Evolutionary conservation across 495 filamentous ascomycete genomes (phyloP).

Genomic region (Durotheca rogersii): DNA sequence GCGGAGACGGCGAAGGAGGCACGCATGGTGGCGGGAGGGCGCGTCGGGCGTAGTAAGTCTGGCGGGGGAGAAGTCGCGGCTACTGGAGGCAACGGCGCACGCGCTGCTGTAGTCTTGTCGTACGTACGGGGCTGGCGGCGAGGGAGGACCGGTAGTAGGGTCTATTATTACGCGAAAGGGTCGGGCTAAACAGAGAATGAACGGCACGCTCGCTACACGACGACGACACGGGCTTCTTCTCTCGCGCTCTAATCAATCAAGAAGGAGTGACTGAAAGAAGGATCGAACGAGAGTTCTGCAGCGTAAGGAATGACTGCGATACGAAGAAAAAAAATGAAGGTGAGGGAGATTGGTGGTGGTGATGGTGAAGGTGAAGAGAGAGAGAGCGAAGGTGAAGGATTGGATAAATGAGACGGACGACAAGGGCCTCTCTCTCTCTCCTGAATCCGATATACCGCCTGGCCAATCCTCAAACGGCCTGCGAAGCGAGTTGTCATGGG

Average conservation of each 20-base stretch:
- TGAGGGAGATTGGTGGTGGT: slow-evolving; percentile 5
- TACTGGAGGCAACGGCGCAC: no score
- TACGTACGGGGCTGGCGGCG: no score
- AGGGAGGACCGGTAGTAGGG: no score
- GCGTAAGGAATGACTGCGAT: slow-evolving; percentile 36
- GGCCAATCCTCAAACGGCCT: slow-evolving; percentile 15
- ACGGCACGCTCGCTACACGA: no score
- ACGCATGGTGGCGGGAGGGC: slow-evolving; percentile 36
- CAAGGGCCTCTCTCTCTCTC: slow-evolving; percentile 5
- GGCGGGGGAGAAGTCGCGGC: no score
- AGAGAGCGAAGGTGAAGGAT: slow-evolving; percentile 9
- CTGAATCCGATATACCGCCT: slow-evolving; percentile 14
- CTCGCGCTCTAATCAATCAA: slow-evolving; percentile 11
- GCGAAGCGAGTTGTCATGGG: slow-evolving; percentile 12
- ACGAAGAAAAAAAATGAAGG: slow-evolving; percentile 5
- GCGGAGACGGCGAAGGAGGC: slow-evolving; percentile 31
- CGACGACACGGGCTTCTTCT: no score
- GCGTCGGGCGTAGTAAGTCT: no score
- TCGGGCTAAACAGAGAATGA: no score
- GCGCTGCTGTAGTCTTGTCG: no score
- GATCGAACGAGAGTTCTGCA: slow-evolving; percentile 27
- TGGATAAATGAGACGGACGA: slow-evolving; percentile 7
- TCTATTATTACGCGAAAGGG: no score
- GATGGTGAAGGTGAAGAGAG: slow-evolving; percentile 17
- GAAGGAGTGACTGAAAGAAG: slow-evolving; percentile 7